Conservation (phyloP, 495 filamentous ascomycete genomes). For the Filosporella fistucella region DNA sequence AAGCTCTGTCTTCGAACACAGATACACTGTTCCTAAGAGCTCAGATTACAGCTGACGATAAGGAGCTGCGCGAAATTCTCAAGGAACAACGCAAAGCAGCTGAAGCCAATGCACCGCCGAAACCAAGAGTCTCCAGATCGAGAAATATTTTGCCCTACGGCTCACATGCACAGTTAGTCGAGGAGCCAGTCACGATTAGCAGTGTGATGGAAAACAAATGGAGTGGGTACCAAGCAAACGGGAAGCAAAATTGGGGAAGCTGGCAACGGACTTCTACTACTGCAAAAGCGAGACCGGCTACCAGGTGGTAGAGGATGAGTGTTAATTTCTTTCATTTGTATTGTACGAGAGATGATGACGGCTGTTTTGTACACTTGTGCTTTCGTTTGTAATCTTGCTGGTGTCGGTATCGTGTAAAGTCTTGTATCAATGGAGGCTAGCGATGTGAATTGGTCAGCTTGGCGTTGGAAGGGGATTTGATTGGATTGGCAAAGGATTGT, state of each 20-base stretch:
- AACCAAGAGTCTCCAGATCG: neutral
- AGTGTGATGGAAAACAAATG: slow-evolving; percentile 10
- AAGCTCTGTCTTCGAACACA: slow-evolving; percentile 23
- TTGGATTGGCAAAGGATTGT: too few relatives aligned
- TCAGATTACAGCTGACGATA: slow-evolving; percentile 73
- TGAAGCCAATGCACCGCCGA: slow-evolving; percentile 6
- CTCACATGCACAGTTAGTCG: neutral
- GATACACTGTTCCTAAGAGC: slow-evolving; percentile 68
- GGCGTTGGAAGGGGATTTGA: too few relatives aligned
- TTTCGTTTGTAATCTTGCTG: too few relatives aligned
- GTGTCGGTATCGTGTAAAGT: too few relatives aligned
- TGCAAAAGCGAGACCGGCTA: slow-evolving; percentile 3
- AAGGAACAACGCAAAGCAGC: slow-evolving; percentile 42
- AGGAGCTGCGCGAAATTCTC: slow-evolving; percentile 70
- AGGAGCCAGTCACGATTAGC: slow-evolving; percentile 6
- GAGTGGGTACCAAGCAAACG: slow-evolving; percentile 3
- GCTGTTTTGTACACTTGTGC: too few relatives aligned
- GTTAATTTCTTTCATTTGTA: too few relatives aligned
- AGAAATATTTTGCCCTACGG: slow-evolving; percentile 1
- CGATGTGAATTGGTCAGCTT: too few relatives aligned
- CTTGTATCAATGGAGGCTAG: too few relatives aligned
- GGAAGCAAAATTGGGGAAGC: slow-evolving; percentile 15
- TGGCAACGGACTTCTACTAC: slow-evolving; percentile 6
- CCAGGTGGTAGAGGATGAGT: slow-evolving; percentile 13
- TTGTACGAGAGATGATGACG: too few relatives aligned